phyloP scores from a whole-genome alignment of 2,329 filamentous ascomycete species.

The Xylaria sp. region DNA sequence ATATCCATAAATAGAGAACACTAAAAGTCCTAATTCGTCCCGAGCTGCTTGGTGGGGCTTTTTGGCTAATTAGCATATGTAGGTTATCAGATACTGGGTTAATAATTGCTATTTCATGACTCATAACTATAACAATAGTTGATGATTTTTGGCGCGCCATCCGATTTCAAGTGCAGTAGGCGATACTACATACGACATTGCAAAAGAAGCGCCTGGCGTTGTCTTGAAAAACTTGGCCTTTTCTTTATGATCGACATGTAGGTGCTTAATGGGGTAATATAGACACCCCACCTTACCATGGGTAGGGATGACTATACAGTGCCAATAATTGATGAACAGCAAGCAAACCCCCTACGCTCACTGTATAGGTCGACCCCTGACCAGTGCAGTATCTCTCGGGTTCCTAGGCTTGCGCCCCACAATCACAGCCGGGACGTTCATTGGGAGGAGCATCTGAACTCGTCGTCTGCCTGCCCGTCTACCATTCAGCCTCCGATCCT shows the following conservation, averaged over 20 bases:
- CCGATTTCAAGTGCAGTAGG: not conserved
- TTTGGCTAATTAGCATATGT: not conserved
- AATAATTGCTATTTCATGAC: not conserved
- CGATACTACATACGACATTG: too few species aligned
- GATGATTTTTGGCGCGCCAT: not conserved
- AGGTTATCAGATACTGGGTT: too few species aligned
- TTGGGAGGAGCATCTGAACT: slow-evolving; percentile 17
- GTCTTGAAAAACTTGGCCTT: not conserved
- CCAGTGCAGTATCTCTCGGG: not conserved
- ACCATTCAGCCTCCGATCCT: slow-evolving; percentile 5
- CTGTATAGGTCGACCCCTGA: slow-evolving; percentile 7
- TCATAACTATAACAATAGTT: not conserved
- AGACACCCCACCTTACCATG: not conserved
- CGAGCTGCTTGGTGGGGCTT: not conserved
- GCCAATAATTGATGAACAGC: not conserved
- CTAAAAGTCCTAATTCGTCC: not conserved
- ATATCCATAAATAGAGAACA: too few species aligned
- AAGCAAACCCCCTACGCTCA: not conserved
- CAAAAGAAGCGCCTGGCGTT: not conserved
- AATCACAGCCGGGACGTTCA: slow-evolving; percentile 1
- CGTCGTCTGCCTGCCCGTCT: slow-evolving; percentile 18
- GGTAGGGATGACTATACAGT: not conserved
- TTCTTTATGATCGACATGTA: not conserved
- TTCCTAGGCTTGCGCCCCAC: slow-evolving; percentile 10
- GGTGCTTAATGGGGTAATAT: not conserved